These are phyloP conservation scores for Acacia crassicarpa DNA, from an alignment of 306 rosid species.

Conservation along the genomic window DNA sequence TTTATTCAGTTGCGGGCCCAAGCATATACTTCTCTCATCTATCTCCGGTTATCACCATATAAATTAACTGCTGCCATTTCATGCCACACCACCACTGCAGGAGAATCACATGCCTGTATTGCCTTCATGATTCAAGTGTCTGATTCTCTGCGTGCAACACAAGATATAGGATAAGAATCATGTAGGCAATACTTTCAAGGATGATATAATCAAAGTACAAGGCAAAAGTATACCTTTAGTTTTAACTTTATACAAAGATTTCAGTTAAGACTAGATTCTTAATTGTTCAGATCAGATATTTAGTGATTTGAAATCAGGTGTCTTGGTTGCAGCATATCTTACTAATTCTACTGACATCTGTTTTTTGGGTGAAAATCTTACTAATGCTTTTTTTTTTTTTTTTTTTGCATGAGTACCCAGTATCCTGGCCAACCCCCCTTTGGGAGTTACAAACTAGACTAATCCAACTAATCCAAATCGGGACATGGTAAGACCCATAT, in stretches of 20 bases:
- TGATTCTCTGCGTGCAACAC: constrained; percentile 49
- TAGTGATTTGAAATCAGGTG: not conserved
- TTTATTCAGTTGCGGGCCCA: constrained; percentile 27
- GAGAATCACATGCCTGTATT: not conserved
- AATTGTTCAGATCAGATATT: not conserved
- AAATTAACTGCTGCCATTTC: constrained; percentile 7
- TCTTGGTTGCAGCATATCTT: not conserved
- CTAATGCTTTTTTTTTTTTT: not conserved
- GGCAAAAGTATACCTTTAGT: too few species aligned
- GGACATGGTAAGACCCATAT: too few species aligned
- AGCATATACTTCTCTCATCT: constrained; percentile 13
- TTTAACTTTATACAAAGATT: too few species aligned
- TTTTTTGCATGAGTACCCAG: too few species aligned
- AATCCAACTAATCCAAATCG: too few species aligned
- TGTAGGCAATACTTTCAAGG: not conserved
- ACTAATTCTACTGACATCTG: not conserved
- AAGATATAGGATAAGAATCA: not conserved
- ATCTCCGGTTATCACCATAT: constrained; percentile 21
- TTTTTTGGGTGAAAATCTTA: not conserved
- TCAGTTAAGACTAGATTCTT: not conserved
- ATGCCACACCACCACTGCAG: constrained; percentile 28
- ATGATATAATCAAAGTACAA: not conserved
- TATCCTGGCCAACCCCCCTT: too few species aligned
- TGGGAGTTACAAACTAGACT: too few species aligned
- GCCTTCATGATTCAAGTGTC: constrained; percentile 37